Evolutionary conservation across 768 basidiomycete genomes (phyloP).

Genomic region (Boletales sp.): DNA sequence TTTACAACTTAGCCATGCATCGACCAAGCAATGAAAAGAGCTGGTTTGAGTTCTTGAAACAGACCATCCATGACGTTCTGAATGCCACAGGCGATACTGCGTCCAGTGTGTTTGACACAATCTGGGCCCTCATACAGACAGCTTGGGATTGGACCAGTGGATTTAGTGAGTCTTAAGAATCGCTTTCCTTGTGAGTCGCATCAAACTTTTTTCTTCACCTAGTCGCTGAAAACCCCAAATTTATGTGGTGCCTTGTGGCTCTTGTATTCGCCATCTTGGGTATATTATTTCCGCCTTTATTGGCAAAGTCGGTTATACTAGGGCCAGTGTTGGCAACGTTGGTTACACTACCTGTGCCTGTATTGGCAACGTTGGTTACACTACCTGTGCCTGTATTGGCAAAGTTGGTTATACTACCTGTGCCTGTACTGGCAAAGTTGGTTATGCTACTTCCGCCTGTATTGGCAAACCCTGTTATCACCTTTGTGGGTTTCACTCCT

Average conservation of each 20-base stretch:
- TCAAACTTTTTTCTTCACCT: background rate
- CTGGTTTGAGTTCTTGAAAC: background rate
- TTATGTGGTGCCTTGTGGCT: rapidly evolving
- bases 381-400: background rate
- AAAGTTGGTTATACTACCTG: rapidly evolving
- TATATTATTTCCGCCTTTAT: background rate
- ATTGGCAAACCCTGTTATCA: background rate
- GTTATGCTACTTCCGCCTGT: background rate
- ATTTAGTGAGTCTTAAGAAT: background rate
- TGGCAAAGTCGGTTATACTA: no score
- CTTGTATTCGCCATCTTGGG: background rate
- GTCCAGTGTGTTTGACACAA: rapidly evolving
- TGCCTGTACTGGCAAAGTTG: rapidly evolving
- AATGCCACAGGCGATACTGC: rapidly evolving
- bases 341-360: no score
- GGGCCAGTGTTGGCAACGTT: no score
- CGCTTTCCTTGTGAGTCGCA: rapidly evolving
- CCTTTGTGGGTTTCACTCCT: background rate
- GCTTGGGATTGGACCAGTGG: no score
- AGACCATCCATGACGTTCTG: background rate
- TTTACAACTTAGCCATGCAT: background rate
- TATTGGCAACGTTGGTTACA: background rate
- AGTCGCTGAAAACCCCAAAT: background rate
- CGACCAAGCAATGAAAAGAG: background rate
- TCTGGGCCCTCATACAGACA: no score